Evolutionary conservation across 2,329 filamentous ascomycete species (phyloP).

Genomic region (Fusarium annulatum): DNA sequence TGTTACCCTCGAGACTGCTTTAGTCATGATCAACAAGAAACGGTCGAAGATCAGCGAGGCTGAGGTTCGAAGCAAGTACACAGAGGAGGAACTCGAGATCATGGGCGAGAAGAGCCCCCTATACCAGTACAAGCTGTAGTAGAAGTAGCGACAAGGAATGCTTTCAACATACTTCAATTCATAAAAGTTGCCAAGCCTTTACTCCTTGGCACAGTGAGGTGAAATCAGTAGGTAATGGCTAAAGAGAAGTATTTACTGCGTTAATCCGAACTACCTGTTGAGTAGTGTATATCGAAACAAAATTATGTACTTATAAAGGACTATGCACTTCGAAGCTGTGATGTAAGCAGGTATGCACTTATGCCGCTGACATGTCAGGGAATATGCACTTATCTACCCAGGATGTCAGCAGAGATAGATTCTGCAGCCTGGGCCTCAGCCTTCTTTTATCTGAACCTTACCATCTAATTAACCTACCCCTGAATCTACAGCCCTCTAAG

Average conservation of each 20-base stretch:
- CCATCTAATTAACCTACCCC: too few relatives aligned
- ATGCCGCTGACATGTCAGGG: too few relatives aligned
- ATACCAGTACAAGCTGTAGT: constrained; percentile 23
- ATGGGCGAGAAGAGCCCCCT: constrained; percentile 50
- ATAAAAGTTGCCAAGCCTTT: rapidly evolving
- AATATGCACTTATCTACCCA: too few relatives aligned
- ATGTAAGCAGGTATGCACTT: too few relatives aligned
- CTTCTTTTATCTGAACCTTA: too few relatives aligned
- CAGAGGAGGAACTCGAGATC: constrained; percentile 45
- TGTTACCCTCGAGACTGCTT: constrained; percentile 31
- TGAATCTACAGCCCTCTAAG: too few relatives aligned
- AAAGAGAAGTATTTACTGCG: rapidly evolving
- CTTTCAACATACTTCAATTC: rapidly evolving
- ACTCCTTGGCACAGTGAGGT: rapidly evolving
- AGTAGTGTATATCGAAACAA: too few relatives aligned
- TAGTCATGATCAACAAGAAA: constrained; percentile 42
- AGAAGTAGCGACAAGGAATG: rapidly evolving
- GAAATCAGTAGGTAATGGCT: too few relatives aligned
- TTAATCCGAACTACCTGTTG: neutral
- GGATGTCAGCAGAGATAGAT: too few relatives aligned
- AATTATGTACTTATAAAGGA: too few relatives aligned
- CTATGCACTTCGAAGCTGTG: too few relatives aligned
- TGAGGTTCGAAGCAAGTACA: constrained; percentile 45
- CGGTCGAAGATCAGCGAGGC: constrained; percentile 36
- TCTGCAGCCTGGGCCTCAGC: too few relatives aligned